Evolutionary conservation across 176 grass and related monocot genomes (phyloP).

Genomic region (Bothriochloa decipiens): DNA sequence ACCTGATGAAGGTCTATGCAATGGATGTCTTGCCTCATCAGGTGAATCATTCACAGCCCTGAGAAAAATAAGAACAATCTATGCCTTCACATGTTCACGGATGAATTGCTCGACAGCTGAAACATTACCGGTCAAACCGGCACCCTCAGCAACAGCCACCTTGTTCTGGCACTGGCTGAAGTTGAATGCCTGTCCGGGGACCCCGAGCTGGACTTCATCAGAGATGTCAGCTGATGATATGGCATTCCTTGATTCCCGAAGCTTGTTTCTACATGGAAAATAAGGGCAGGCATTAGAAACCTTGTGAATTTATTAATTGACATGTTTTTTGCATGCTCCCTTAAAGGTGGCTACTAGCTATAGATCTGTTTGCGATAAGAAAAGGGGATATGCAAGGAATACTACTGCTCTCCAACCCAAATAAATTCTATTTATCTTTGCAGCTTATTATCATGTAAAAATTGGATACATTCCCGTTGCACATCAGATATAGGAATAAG

Average conservation of each 20-base stretch:
- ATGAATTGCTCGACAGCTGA: constrained; percentile 67
- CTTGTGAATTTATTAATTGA: neutral
- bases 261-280: constrained; percentile 68
- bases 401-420: neutral
- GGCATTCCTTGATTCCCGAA: constrained; percentile 79
- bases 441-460: neutral
- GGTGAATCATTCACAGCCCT: neutral
- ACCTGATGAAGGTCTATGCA: neutral
- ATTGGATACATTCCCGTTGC: neutral
- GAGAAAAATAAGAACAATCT: constrained; percentile 20
- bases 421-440: neutral
- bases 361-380: constrained; percentile 12
- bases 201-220: constrained; percentile 71
- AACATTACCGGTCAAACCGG: constrained; percentile 71
- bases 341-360: neutral
- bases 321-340: neutral
- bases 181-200: constrained; percentile 65
- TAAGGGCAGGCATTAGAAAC: neutral
- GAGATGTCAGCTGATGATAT: constrained; percentile 80
- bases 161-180: constrained; percentile 86
- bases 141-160: constrained; percentile 70
- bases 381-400: neutral
- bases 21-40: neutral
- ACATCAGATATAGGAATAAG: neutral
- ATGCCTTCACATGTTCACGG: constrained; percentile 57